These are phyloP conservation scores for Macrocybe gigantea DNA, from an alignment of 768 basidiomycete species.

Conservation along the genomic window DNA sequence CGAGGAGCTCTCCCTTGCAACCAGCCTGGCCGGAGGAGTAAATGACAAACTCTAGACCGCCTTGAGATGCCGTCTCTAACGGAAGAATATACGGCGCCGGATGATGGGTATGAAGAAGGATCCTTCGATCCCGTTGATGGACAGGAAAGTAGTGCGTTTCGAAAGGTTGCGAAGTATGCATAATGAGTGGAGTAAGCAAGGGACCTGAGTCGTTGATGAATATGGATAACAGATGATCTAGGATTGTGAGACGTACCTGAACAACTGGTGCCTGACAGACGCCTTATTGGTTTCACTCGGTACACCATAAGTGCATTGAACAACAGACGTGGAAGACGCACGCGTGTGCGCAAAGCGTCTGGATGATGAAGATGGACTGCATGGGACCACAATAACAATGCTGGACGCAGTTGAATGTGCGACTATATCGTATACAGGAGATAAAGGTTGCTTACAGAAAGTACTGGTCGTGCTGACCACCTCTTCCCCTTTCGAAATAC, in stretches of 20 bases:
- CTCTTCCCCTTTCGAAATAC: constrained; percentile 31
- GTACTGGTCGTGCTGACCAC: constrained; percentile 27
- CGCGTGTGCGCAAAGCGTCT: constrained; percentile 31
- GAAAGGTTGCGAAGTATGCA: constrained; percentile 48
- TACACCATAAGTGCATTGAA: constrained; percentile 66
- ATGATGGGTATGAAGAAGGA: constrained; percentile 64
- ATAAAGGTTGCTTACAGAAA: constrained; percentile 35
- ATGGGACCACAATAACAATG: constrained; percentile 27
- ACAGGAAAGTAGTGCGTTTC: constrained; percentile 72
- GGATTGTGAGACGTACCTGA: constrained; percentile 20
- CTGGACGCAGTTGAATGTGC: constrained; percentile 22
- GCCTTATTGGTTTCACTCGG: constrained; percentile 32
- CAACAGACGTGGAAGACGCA: constrained; percentile 50
- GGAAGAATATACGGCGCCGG: constrained; percentile 59
- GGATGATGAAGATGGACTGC: constrained; percentile 27
- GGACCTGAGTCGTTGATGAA: constrained; percentile 28
- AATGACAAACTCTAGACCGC: constrained; percentile 50
- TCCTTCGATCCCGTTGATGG: constrained; percentile 24
- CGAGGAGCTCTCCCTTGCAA: constrained; percentile 36
- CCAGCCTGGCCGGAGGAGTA: constrained; percentile 45
- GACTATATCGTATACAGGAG: constrained; percentile 3
- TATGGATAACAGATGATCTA: constrained; percentile 6
- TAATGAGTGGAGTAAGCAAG: constrained; percentile 59
- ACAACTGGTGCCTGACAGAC: constrained; percentile 20
- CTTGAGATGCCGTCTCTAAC: constrained; percentile 14